Evolutionary conservation across 2,329 filamentous ascomycete species (phyloP), one percentile per base, ranked within the genome.

Genomic region (Teratosphaeria zuluensis): DNA sequence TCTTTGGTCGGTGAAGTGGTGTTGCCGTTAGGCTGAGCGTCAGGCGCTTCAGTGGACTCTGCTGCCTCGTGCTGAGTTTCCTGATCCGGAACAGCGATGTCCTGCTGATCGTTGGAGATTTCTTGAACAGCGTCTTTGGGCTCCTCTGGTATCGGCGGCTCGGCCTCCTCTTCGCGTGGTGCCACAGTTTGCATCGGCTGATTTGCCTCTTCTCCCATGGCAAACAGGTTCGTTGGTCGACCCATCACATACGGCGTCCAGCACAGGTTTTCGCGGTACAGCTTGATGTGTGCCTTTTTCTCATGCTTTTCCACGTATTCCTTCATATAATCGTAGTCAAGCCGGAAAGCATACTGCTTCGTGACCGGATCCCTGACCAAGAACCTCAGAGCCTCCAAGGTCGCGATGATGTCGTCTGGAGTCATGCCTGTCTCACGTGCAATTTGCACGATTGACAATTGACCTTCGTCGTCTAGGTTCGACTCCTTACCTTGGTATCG

Each of bases 171-270:
- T 61, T 95, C 91, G 38, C 92, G 84, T 4, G 88, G 90, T 12
- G 92, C 92, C 57, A 97, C 89, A 1, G 92, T 88, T 63, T 90
- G 92, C 58, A 97, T 65, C 4, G 67, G 70, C 46, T 69, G 68
- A 54, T 67, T 71, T 7, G 70, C 69, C 60, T 73, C 71, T 55
- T 73, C 71, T 55, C 71, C 71, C 62, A 73, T 67, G 9, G 70
- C 64, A 51, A 73, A 72, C 30, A 72, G 62, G 54, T 65, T 72
- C 1, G 70, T 72, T 9, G 72, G 71, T 53, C 90, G 85, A 30
- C 94, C 92, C 91, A 96, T 97, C 51, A 97, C 86, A 71, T 96
- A 99, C 0, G 94, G 94, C 14, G 92, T 96, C 94, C 94, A 99
- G 11, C 92, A 87, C 30, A 99, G 80, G 19, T 85, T 85, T 52